phyloP scores from a whole-genome alignment of 2,329 filamentous ascomycete genomes.

The Phoma sp. region DNA sequence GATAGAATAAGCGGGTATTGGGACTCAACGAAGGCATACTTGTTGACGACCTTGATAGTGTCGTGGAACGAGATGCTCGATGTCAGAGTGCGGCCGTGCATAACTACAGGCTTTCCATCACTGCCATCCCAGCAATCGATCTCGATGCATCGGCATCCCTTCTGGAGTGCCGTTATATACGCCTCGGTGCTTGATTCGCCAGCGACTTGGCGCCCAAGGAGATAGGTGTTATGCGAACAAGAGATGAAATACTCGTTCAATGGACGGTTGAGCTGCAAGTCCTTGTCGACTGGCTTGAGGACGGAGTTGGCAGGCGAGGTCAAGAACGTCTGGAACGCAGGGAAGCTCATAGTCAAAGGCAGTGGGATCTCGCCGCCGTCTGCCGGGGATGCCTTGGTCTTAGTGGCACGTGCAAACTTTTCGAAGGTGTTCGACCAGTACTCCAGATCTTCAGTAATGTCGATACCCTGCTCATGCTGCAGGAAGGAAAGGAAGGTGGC shows the following conservation, averaged over 20 bases:
- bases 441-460: slow-evolving; percentile 70
- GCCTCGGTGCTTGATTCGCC: slow-evolving; percentile 93
- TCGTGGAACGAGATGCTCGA: slow-evolving; percentile 88
- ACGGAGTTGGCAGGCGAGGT: slow-evolving; percentile 67
- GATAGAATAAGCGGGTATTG: slow-evolving; percentile 91
- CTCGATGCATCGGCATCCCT: slow-evolving; percentile 93
- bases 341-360: slow-evolving; percentile 72
- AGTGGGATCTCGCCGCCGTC: slow-evolving; percentile 50
- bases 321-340: slow-evolving; percentile 71
- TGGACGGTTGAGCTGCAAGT: slow-evolving; percentile 76
- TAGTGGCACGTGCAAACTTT: slow-evolving; percentile 62
- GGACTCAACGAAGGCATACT: slow-evolving; percentile 90
- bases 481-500: slow-evolving; percentile 81
- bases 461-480: slow-evolving; percentile 74
- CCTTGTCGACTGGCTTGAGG: slow-evolving; percentile 66
- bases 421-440: slow-evolving; percentile 78
- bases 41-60: slow-evolving; percentile 90
- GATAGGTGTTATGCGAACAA: slow-evolving; percentile 97
- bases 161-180: slow-evolving; percentile 87
- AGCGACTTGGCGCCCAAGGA: slow-evolving; percentile 87
- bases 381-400: slow-evolving; percentile 52
- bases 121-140: slow-evolving; percentile 98
- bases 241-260: slow-evolving; percentile 98
- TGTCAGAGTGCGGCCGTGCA: slow-evolving; percentile 89
- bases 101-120: slow-evolving; percentile 86